phyloP scores from a whole-genome alignment of 768 basidiomycete genomes.

The Nidularia pulvinata region DNA sequence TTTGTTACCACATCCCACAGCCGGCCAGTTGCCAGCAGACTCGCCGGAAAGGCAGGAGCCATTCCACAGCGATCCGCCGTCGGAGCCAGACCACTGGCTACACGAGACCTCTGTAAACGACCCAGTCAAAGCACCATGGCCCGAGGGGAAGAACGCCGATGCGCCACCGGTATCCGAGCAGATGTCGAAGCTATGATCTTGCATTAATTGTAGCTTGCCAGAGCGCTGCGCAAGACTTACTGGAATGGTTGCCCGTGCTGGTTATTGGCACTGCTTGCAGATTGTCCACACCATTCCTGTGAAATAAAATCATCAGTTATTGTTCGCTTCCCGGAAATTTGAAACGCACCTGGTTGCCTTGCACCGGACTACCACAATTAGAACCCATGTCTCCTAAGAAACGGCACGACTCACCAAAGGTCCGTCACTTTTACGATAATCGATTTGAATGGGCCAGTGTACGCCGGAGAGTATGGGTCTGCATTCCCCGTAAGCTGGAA shows the following conservation, averaged over 20 bases:
- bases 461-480: conserved; percentile 54
- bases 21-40: conserved; percentile 49
- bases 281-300: conserved; percentile 56
- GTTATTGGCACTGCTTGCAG: conserved; percentile 35
- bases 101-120: conserved; percentile 56
- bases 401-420: conserved; percentile 36
- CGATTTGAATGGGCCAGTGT: conserved; percentile 47
- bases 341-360: conserved; percentile 35
- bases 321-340: no score
- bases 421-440: conserved; percentile 55
- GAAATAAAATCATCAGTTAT: no score
- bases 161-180: conserved; percentile 58
- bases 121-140: conserved; percentile 53
- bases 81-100: conserved; percentile 55
- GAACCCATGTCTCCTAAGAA: conserved; percentile 29
- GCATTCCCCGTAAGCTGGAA: conserved; percentile 47
- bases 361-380: conserved; percentile 31
- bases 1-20: conserved; percentile 51
- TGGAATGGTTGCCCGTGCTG: conserved; percentile 45
- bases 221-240: conserved; percentile 24
- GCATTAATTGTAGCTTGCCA: not conserved
- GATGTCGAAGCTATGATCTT: conserved; percentile 49
- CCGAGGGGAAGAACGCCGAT: conserved; percentile 53
- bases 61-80: conserved; percentile 40
- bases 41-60: conserved; percentile 54